These are phyloP conservation scores for Mallotus nudiflorus DNA, from an alignment of 345 rosid genomes.

Conservation along the genomic window DNA sequence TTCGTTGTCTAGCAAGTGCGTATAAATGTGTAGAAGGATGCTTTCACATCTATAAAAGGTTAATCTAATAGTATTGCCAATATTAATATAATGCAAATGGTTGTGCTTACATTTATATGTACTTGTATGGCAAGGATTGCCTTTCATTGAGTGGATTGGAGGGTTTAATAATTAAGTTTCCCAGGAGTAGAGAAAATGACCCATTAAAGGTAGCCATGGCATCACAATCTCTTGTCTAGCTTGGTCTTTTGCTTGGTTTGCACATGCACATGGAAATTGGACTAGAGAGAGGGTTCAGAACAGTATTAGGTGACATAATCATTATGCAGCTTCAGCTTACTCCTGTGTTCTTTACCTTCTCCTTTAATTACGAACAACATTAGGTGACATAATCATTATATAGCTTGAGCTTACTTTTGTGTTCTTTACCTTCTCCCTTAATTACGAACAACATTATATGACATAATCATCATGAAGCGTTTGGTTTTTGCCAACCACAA, in stretches of 20 bases:
- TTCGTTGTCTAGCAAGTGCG: too few relatives aligned
- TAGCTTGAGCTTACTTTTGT: conserved; percentile 91
- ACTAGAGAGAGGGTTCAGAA: conserved; percentile 91
- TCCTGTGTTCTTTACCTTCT: conserved; percentile 90
- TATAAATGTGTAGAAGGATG: not conserved
- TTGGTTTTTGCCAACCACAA: not conserved
- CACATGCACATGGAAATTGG: conserved; percentile 99
- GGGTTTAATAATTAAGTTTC: conserved; percentile 63
- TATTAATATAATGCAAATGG: conserved; percentile 48
- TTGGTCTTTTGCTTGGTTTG: conserved; percentile 75
- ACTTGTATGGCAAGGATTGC: conserved; percentile 88
- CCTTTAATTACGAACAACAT: conserved; percentile 84
- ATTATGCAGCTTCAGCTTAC: conserved; percentile 98
- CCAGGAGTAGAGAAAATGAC: conserved; percentile 63
- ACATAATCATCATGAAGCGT: conserved; percentile 9
- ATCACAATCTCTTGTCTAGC: conserved; percentile 83
- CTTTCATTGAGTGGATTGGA: conserved; percentile 88
- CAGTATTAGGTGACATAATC: conserved; percentile 72
- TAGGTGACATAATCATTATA: conserved; percentile 83
- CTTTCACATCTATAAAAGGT: not conserved
- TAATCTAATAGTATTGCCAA: not conserved
- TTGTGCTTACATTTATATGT: conserved; percentile 66
- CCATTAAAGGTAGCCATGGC: conserved; percentile 89
- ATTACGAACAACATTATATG: conserved; percentile 81
- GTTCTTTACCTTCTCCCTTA: conserved; percentile 94